A percentile compares a stretch with the other conserved stretches of the same genome.
Conservation (phyloP, 2,329 filamentous ascomycete species). For the Dryadomyces quercivorus region DNA sequence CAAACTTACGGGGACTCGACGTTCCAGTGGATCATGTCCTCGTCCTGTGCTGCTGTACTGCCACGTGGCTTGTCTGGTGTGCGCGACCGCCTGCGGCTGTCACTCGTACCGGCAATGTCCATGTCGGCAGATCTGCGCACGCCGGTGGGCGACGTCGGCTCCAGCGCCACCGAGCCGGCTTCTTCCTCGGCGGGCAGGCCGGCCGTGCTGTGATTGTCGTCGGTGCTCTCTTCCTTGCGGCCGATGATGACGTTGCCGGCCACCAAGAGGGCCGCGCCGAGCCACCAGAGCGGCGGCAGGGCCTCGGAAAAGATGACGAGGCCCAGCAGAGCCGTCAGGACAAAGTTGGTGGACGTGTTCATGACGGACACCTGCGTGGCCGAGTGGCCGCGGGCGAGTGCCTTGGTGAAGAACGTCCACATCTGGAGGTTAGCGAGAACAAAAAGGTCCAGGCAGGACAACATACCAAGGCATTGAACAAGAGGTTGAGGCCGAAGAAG, state of each 20-base stretch:
- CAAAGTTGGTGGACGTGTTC: slow-evolving; percentile 73
- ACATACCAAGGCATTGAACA: slow-evolving; percentile 59
- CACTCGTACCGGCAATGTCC: too few species aligned
- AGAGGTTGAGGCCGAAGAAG: slow-evolving; percentile 64
- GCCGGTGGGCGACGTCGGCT: too few species aligned
- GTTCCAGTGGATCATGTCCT: too few species aligned
- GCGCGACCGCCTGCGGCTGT: too few species aligned
- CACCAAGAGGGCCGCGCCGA: slow-evolving; percentile 59
- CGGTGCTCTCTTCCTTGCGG: slow-evolving; percentile 31
- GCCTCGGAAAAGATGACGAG: slow-evolving; percentile 58
- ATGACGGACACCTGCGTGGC: slow-evolving; percentile 72
- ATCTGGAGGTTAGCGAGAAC: slow-evolving; percentile 33
- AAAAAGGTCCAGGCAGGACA: background rate
- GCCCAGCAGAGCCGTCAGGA: slow-evolving; percentile 63
- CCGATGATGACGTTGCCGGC: slow-evolving; percentile 71
- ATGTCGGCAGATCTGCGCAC: too few species aligned
- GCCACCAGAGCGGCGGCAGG: slow-evolving; percentile 64
- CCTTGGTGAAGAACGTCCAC: slow-evolving; percentile 74
- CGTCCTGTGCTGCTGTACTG: too few species aligned
- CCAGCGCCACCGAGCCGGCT: too few species aligned
- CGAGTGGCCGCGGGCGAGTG: slow-evolving; percentile 60
- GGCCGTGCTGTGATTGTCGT: background rate
- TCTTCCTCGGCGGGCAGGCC: too few species aligned
- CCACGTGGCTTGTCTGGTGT: too few species aligned
- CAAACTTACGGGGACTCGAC: too few species aligned